A percentile compares a stretch with the other conserved stretches of the same genome.
Evolutionary conservation across 2,329 filamentous ascomycete genomes (phyloP).

Genomic region (Cyphellophora attinorum): DNA sequence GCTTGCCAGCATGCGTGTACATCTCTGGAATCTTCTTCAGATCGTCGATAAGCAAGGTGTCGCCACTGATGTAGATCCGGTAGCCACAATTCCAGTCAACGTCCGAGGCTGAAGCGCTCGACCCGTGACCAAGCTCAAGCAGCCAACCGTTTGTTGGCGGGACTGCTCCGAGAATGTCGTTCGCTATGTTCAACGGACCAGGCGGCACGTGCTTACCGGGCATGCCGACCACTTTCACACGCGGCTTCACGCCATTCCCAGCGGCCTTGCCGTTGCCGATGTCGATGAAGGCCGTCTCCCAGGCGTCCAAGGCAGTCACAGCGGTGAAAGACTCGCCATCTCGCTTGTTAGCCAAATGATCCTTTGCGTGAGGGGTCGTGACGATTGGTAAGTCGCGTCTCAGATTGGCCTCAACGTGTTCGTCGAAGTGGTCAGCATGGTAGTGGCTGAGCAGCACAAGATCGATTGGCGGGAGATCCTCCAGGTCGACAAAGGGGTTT

Average conservation of each 20-base stretch:
- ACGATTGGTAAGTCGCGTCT: slow-evolving; percentile 51
- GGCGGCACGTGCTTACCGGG: slow-evolving; percentile 54
- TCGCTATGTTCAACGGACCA: slow-evolving; percentile 32
- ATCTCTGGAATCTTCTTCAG: slow-evolving; percentile 50
- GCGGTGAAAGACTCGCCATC: slow-evolving; percentile 43
- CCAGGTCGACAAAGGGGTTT: slow-evolving; percentile 51
- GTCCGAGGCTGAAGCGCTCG: slow-evolving; percentile 10
- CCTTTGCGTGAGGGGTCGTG: slow-evolving; percentile 52
- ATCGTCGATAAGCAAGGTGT: slow-evolving; percentile 55
- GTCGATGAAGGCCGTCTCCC: slow-evolving; percentile 41
- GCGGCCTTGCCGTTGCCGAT: slow-evolving; percentile 17
- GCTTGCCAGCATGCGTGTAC: slow-evolving; percentile 36
- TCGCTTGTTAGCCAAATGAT: slow-evolving; percentile 35
- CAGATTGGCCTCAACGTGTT: slow-evolving; percentile 41
- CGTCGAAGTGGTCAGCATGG: slow-evolving; percentile 52
- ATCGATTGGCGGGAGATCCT: slow-evolving; percentile 51
- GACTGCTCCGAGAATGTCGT: slow-evolving; percentile 38
- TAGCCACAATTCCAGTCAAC: slow-evolving; percentile 39
- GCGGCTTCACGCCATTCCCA: slow-evolving; percentile 22
- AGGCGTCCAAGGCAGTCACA: slow-evolving; percentile 48
- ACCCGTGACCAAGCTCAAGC: slow-evolving; percentile 47
- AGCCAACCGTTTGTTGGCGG: slow-evolving; percentile 61
- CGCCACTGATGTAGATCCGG: slow-evolving; percentile 57
- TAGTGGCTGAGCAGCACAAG: slow-evolving; percentile 55
- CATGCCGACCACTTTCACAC: slow-evolving; percentile 51